Percentiles rank a stretch among this genome's conserved stretches.
These are phyloP conservation scores for Discostella stelligeroides DNA, from an alignment of 108 stramenopile species.

Conservation along the genomic window DNA sequence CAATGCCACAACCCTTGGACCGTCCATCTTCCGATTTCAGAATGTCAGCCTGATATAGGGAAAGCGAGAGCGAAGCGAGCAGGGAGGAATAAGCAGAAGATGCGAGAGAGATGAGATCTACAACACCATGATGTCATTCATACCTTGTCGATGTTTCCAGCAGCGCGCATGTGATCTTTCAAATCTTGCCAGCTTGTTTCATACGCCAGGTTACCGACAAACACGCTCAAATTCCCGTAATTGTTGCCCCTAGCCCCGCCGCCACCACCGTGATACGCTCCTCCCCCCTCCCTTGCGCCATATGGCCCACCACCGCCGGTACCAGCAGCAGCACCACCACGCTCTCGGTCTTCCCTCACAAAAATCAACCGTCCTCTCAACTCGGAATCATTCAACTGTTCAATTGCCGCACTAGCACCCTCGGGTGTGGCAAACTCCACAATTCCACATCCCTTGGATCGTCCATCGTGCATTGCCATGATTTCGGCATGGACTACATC, in stretches of 20 bases:
- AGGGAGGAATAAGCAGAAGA: neutral
- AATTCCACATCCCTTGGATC: slow-evolving; percentile 79
- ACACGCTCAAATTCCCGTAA: slow-evolving; percentile 57
- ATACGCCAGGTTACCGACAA: slow-evolving; percentile 87
- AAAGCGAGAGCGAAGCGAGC: neutral
- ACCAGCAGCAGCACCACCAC: slow-evolving; percentile 48
- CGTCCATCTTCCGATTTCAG: slow-evolving; percentile 78
- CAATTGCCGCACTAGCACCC: slow-evolving; percentile 70
- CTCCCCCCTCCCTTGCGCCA: slow-evolving; percentile 10
- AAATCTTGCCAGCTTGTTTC: slow-evolving; percentile 91
- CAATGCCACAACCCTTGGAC: slow-evolving; percentile 93
- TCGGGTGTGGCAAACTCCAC: slow-evolving; percentile 54
- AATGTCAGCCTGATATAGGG: slow-evolving; percentile 71
- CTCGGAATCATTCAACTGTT: slow-evolving; percentile 66
- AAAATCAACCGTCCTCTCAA: slow-evolving; percentile 67
- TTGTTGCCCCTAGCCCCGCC: slow-evolving; percentile 19
- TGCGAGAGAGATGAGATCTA: neutral
- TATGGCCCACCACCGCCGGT: slow-evolving; percentile 38
- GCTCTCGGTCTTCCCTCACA: slow-evolving; percentile 61
- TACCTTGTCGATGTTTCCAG: slow-evolving; percentile 88
- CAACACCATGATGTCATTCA: no score
- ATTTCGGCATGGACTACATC: slow-evolving; percentile 85
- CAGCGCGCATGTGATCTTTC: slow-evolving; percentile 93
- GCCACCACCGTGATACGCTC: slow-evolving; percentile 27
- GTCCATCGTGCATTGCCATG: slow-evolving; percentile 66